Conservation (phyloP, 495 filamentous ascomycete species). For the Xylaria flabelliformis region DNA sequence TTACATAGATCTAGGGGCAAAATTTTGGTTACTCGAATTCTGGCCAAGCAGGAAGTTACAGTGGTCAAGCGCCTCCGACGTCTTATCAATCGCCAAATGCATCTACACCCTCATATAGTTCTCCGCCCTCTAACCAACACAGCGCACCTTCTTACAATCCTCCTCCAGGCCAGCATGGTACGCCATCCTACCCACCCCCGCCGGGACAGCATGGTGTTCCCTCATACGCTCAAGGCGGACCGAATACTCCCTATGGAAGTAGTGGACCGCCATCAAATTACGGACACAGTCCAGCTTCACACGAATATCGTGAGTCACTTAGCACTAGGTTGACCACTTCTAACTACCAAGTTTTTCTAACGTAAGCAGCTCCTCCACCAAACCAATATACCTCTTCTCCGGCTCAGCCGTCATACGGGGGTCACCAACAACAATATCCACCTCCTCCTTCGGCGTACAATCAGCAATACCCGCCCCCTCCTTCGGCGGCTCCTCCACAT, state of each 20-base stretch:
- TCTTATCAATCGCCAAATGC: slow-evolving; percentile 51
- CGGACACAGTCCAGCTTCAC: slow-evolving; percentile 37
- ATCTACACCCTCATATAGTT: slow-evolving; percentile 39
- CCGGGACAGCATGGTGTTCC: slow-evolving; percentile 19
- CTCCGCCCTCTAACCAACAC: slow-evolving; percentile 40
- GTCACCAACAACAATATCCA: slow-evolving; percentile 41
- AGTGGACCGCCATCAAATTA: slow-evolving; percentile 32
- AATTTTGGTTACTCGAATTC: slow-evolving; percentile 61
- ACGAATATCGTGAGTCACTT: slow-evolving; percentile 36
- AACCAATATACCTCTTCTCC: slow-evolving; percentile 37
- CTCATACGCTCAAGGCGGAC: slow-evolving; percentile 26
- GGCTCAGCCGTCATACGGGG: slow-evolving; percentile 39
- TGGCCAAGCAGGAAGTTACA: slow-evolving; percentile 52
- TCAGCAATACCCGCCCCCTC: slow-evolving; percentile 38
- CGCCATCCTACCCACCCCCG: slow-evolving; percentile 32
- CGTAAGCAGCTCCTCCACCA: slow-evolving; percentile 26
- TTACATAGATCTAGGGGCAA: slow-evolving; percentile 39
- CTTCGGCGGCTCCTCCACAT: slow-evolving; percentile 35
- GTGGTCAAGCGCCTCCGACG: slow-evolving; percentile 55
- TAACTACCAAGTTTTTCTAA: slow-evolving; percentile 22
- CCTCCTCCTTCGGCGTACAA: slow-evolving; percentile 41
- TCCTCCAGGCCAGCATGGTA: slow-evolving; percentile 37
- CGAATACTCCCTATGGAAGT: slow-evolving; percentile 36
- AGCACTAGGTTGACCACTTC: background rate
- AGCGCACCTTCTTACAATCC: slow-evolving; percentile 37